These are phyloP conservation scores for Phytophthora tubulina DNA, from an alignment of 352 stramenopile species.

Conservation along the genomic window DNA sequence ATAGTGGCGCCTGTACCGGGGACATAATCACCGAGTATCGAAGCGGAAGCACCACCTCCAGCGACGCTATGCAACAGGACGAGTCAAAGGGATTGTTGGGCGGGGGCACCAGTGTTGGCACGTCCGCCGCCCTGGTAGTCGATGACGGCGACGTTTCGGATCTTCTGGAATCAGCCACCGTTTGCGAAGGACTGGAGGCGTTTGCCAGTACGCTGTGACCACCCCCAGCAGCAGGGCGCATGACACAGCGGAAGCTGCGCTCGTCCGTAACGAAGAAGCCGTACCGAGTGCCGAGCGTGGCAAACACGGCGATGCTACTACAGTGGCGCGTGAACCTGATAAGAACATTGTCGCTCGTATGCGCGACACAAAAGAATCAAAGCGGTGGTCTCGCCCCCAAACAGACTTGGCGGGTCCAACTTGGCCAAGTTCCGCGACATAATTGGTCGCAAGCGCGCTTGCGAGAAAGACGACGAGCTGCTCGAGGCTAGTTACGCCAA, in stretches of 20 bases:
- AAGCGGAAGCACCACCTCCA: background rate
- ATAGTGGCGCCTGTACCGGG: background rate
- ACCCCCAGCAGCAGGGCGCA: conserved; percentile 30
- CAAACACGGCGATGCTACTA: background rate
- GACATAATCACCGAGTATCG: background rate
- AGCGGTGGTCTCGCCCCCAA: background rate
- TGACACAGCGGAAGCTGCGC: background rate
- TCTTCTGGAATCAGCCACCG: background rate
- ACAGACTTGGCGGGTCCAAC: background rate
- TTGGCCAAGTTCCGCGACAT: background rate
- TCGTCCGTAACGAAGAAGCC: background rate
- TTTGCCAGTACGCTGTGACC: background rate
- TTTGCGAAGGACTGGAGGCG: background rate
- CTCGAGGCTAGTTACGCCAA: background rate
- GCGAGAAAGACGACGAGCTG: background rate
- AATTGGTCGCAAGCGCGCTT: background rate
- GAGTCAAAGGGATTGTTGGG: too few species aligned
- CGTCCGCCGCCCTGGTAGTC: background rate
- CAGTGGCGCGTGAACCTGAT: background rate
- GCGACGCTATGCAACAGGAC: background rate
- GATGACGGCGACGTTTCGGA: background rate
- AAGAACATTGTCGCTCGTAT: too few species aligned
- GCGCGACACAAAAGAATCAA: too few species aligned
- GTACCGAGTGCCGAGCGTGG: too few species aligned
- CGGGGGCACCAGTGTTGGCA: background rate